Base-by-base conservation (phyloP, 768 basidiomycete species). In the Leccinum variicolor region DNA sequence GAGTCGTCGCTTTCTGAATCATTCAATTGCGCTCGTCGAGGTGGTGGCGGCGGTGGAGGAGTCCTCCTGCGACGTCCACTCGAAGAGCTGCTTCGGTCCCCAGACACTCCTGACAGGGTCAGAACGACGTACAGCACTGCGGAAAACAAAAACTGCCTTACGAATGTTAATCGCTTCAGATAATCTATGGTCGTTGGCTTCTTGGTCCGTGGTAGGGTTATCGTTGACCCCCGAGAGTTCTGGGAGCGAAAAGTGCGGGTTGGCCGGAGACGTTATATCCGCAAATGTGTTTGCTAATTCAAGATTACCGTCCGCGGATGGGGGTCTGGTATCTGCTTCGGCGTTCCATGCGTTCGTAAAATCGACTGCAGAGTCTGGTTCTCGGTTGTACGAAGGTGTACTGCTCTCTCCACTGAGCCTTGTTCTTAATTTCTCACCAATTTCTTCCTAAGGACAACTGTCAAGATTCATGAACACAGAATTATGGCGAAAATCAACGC, bases 371-470 rank as follows among this genome's bases (percentile, higher is more conserved):
- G 19, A 9, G 15, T 10, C 17, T 9, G 13, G 43, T 15, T 29
- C 36, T 17, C 9, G 14, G 23, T 17, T 17, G 15, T 10, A 36
- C 1, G 53, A 13, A 21, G 36, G 54, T 17, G 23, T 49, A 8
- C 4, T 50, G 23, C 51, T 17, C 23, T 6, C 41, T 19, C 52
- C 54, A 8, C 3, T 26, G 10, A 64, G 26, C 34, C 47, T 53
- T 21, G 28, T 28, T 50, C 58, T 61, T 13, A 50, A 0, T 48
- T 54, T 54, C 11, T 17, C 14, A 6, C 28, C 31, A 0, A 66
- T 58, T 17, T 53, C 43, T 8, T 41, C 43, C 65, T 67, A 19
- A 19, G n/a, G 36, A 39, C 17, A n/a, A n/a, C 8, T 39, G 36
- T 39, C n/a, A 39, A 39, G 3, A 39, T n/a, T 11, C 6, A 17